These are phyloP conservation scores for Scutellaria minor DNA, from an alignment of 257 asterid genomes.

Conservation along the genomic window DNA sequence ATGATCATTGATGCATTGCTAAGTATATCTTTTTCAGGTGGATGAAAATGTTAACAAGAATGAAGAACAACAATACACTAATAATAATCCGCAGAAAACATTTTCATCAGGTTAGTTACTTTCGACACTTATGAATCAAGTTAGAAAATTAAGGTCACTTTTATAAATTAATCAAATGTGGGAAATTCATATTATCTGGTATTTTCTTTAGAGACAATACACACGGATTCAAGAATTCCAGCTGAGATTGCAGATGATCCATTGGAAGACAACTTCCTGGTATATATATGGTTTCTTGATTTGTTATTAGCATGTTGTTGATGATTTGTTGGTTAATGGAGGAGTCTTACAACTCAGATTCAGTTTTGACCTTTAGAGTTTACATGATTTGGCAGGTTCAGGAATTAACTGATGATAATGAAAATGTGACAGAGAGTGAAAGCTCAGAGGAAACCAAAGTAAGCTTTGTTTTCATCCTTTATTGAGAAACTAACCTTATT, in stretches of 20 bases:
- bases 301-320: not conserved
- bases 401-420: conserved; percentile 57
- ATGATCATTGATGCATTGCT: not conserved
- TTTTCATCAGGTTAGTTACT: conserved; percentile 54
- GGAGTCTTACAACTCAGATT: not conserved
- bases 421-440: conserved; percentile 43
- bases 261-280: conserved; percentile 59
- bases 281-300: conserved; percentile 36
- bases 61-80: conserved; percentile 34
- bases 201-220: conserved; percentile 47
- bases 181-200: not conserved
- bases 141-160: not conserved
- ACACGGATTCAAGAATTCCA: conserved; percentile 38
- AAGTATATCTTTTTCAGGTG: conserved; percentile 45
- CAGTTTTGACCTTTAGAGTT: conserved; percentile 11
- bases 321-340: not conserved
- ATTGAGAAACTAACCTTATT: not conserved
- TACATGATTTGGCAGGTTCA: conserved; percentile 60
- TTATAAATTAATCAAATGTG: too few relatives aligned
- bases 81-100: conserved; percentile 20
- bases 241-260: conserved; percentile 55
- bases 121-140: not conserved
- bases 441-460: conserved; percentile 59
- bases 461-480: conserved; percentile 25
- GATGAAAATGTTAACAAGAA: conserved; percentile 42